Evolutionary conservation across 2,329 filamentous ascomycete genomes (phyloP), one percentile per base, ranked within the genome.

Genomic region (Colletotrichum endophyticum): DNA sequence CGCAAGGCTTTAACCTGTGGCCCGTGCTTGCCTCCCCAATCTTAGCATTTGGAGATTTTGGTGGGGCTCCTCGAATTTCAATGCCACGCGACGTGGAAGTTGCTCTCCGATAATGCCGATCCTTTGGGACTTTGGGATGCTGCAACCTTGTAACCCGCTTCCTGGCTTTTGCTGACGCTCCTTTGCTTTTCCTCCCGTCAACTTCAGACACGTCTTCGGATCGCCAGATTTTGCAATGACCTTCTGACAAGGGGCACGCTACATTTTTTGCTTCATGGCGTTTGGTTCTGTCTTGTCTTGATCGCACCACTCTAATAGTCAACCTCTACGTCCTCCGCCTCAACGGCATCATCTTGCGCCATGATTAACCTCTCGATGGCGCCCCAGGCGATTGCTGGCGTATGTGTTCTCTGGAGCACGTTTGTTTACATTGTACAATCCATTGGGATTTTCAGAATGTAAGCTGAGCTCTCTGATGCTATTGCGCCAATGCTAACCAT

Each of bases 391-490:
- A 78, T 88, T 66, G 90, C 91, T 78, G 83, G 84, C 70, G 82
- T 86, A 66, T 90, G 87, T 78, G 85, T 91, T 53, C 80, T 87
- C 77, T 93, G 92, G 91, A 89, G 87, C 80, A 82, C 84, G 69
- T 80, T 88, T 39, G 86, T 94, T 30, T 80, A 91, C 56, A 56
- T 88, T 8, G 89, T 93, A 32, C 90, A 93, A 79, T 80, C 80
- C 36, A 87, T 93, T 70, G 92, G 92, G 73, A 88, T 90, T 73
- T 87, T 84, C 72, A 87, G 91, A 79, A 86, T 93, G 92, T 92
- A 84, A 78, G 88, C 79, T 57, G 25, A 4, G 8, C 5, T 5
- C 64, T 39, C 7, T 44, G 30, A 22, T 15, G 15, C n/a, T n/a
- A 0, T 28, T 13, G 22, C 30, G 19, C 11, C 19, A 1, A 1